Base-by-base conservation (phyloP, 2,329 filamentous ascomycete genomes). In the Sporothrix mexicana region DNA sequence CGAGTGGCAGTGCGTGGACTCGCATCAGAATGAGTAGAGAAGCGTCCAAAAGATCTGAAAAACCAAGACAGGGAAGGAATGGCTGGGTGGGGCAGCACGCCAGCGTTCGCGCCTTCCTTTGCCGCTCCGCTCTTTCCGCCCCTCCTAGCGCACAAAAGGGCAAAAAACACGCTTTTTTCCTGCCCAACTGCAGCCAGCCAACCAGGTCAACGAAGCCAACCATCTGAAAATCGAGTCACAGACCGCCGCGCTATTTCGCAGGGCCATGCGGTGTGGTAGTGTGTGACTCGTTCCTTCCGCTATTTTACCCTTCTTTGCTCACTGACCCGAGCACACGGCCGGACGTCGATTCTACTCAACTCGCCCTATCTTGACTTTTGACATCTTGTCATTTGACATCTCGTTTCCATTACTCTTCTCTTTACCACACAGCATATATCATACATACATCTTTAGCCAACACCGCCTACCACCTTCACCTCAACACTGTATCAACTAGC, bases 101-200 rank as follows among this genome's bases (percentile, higher is more conserved):
- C 59, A 45, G 69, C 68, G 53, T 41, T 70, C 51, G 69, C 57
- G 66, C 66, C 57, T 55, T 64, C 66, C 20, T 73, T 70, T 53
- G 67, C 72, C 72, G 59, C 72, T 66, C 71, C 71, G 71, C 66
- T 73, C 71, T 64, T 73, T 73, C 71, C 71, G 66, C 59, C 71
- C 23, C 59, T 25, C 57, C 53, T 61, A 64, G 47, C 51, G 17
- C 36, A 30, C 67, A 57, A 57, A 36, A 36, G 30, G 30, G 30
- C 30, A 36, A 4, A 36, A 36, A 17, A 25, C 7, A 15, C 57
- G 20, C 25, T 45, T 45, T 57, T 64, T 55, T 55, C 30, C 20
- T 66, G 69, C 68, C 68, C 53, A 59, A 47, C 53, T n/a, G 15
- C 51, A 41, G 41, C 47, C 30, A 51, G 68, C 69, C 30, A 36